Percentiles rank a stretch among this genome's conserved stretches.
These are phyloP conservation scores for Candida sonorensis DNA, from an alignment of 805 yeast genomes.

Conservation along the genomic window DNA sequence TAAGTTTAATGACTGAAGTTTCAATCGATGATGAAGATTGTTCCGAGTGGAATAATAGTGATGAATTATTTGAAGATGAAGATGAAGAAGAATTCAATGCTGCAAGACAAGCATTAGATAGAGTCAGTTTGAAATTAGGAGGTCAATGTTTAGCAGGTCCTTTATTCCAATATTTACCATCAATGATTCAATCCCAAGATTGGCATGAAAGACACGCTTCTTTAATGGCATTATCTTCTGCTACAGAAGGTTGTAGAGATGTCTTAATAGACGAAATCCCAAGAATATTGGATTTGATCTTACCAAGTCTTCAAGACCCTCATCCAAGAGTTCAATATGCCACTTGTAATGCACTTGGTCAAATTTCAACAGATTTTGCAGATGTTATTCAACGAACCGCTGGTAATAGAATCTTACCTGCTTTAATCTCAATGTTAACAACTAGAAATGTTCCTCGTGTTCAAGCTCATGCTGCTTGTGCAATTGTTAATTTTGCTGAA, in stretches of 20 bases:
- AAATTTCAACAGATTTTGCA: slow-evolving; percentile 94
- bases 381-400: slow-evolving; percentile 77
- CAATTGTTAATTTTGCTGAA: slow-evolving; percentile 91
- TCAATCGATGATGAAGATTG: slow-evolving; percentile 75
- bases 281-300: slow-evolving; percentile 71
- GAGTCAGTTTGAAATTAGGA: slow-evolving; percentile 76
- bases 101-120: slow-evolving; percentile 91
- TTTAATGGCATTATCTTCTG: slow-evolving; percentile 91
- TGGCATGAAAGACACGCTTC: slow-evolving; percentile 99
- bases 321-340: slow-evolving; percentile 97
- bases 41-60: slow-evolving; percentile 75
- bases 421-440: slow-evolving; percentile 74
- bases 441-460: slow-evolving; percentile 78
- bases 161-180: slow-evolving; percentile 78
- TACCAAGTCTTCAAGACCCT: slow-evolving; percentile 77
- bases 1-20: slow-evolving; percentile 87
- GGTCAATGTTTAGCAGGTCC: slow-evolving; percentile 83
- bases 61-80: slow-evolving; percentile 68
- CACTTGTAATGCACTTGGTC: slow-evolving; percentile 94
- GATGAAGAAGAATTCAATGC: slow-evolving; percentile 88
- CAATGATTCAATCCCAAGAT: slow-evolving; percentile 63
- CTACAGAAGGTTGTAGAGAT: slow-evolving; percentile 96
- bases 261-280: slow-evolving; percentile 78
- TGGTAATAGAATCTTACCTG: slow-evolving; percentile 78
- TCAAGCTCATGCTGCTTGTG: slow-evolving; percentile 98